Evolutionary conservation across 495 filamentous ascomycete genomes (phyloP).

Genomic region (Podospora appendiculata): DNA sequence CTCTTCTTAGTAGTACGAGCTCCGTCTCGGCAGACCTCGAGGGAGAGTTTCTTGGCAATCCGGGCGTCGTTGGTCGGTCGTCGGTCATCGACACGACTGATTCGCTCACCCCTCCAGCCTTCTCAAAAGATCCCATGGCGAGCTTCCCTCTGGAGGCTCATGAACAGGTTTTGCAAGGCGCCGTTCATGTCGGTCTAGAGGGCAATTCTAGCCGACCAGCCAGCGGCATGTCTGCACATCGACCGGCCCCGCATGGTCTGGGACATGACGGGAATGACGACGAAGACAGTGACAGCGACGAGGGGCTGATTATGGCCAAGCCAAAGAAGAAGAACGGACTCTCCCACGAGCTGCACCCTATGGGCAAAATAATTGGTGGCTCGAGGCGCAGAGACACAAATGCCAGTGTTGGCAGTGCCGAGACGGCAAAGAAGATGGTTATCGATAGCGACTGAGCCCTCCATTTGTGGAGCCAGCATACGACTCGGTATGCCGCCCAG

Average conservation of each 20-base stretch:
- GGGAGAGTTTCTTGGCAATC: slow-evolving; percentile 44
- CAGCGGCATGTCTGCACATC: no score
- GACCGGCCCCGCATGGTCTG: no score
- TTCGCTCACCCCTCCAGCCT: slow-evolving; percentile 43
- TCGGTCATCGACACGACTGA: slow-evolving; percentile 41
- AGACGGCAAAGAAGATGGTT: slow-evolving; percentile 49
- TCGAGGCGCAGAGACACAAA: slow-evolving; percentile 42
- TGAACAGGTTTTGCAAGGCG: slow-evolving; percentile 13
- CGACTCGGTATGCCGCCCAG: neutral
- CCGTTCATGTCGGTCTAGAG: slow-evolving; percentile 7
- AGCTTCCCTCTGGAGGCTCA: slow-evolving; percentile 33
- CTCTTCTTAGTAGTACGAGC: slow-evolving; percentile 70
- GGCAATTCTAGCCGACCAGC: no score
- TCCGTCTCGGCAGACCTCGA: slow-evolving; percentile 60
- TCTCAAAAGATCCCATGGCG: slow-evolving; percentile 35
- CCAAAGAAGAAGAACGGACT: slow-evolving; percentile 30
- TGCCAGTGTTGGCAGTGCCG: slow-evolving; percentile 44
- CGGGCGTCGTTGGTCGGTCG: slow-evolving; percentile 32
- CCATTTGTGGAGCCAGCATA: neutral
- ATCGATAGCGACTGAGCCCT: slow-evolving; percentile 23
- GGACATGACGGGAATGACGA: slow-evolving; percentile 40
- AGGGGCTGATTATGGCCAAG: slow-evolving; percentile 43
- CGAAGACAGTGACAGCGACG: slow-evolving; percentile 50
- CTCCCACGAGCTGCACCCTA: slow-evolving; percentile 17
- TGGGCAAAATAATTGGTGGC: slow-evolving; percentile 22